Conservation (phyloP, 495 filamentous ascomycete genomes). For the Evansstolkia leycettana region DNA sequence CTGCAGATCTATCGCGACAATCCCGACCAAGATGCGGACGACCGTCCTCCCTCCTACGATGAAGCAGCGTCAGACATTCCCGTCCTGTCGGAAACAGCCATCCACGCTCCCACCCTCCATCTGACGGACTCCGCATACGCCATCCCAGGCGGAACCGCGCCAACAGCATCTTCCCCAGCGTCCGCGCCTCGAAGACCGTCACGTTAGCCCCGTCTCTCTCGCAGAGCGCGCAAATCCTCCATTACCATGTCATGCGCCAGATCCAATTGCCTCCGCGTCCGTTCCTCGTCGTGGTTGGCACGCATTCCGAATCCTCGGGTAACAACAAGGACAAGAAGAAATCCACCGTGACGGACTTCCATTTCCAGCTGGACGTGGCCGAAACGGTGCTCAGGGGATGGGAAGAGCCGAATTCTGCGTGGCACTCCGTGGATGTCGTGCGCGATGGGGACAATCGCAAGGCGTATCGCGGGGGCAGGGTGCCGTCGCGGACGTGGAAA, state of each 20-base stretch:
- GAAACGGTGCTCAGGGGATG: conserved; percentile 21
- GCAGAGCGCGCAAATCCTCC: conserved; percentile 6
- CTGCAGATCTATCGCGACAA: no score
- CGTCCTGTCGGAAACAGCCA: no score
- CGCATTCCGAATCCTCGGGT: conserved; percentile 16
- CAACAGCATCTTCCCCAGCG: neutral
- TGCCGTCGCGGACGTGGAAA: conserved; percentile 12
- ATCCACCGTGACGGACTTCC: conserved; percentile 24
- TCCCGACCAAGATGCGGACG: no score
- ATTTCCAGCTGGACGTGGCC: conserved; percentile 25
- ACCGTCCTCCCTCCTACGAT: no score
- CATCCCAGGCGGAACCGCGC: neutral
- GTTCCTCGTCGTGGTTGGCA: conserved; percentile 19
- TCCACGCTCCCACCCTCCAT: neutral
- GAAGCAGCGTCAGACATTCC: no score
- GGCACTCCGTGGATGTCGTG: conserved; percentile 12
- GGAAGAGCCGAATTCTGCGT: conserved; percentile 7
- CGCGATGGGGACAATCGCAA: conserved; percentile 14
- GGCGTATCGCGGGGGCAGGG: conserved; percentile 20
- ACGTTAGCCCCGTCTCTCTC: neutral
- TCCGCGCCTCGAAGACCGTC: neutral
- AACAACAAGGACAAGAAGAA: conserved; percentile 17
- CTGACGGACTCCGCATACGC: neutral
- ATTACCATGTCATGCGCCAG: conserved; percentile 16
- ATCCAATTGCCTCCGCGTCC: conserved; percentile 24